A percentile compares a stretch with the other conserved stretches of the same genome.
phyloP scores from a whole-genome alignment of 2,329 filamentous ascomycete species.

The Microdochium bolleyi region DNA sequence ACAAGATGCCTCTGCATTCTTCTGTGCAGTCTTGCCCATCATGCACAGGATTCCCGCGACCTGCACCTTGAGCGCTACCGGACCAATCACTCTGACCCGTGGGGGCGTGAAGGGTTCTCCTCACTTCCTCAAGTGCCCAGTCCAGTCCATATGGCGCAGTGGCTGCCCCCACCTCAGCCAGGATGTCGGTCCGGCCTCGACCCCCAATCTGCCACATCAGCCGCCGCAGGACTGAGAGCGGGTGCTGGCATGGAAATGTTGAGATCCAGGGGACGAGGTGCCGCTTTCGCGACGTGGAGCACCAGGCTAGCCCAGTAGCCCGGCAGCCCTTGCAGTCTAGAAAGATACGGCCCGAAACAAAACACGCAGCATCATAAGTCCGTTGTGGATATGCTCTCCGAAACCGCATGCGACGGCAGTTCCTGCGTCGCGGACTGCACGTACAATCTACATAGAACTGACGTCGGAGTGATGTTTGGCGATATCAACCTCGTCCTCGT shows the following conservation, averaged over 20 bases:
- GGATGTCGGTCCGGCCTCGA: not conserved
- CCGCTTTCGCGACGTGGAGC: too few species aligned
- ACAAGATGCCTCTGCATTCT: too few species aligned
- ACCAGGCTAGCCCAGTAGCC: too few species aligned
- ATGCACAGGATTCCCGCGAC: too few species aligned
- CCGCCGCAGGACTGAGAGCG: not conserved
- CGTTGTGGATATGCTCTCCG: not conserved
- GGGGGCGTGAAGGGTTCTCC: not conserved
- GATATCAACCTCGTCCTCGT: too few species aligned
- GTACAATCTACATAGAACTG: not conserved
- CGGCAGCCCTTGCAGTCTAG: not conserved
- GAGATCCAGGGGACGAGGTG: not conserved
- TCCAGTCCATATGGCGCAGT: too few species aligned
- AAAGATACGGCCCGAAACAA: not conserved
- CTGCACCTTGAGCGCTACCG: not conserved
- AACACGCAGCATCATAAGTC: not conserved
- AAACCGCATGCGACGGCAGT: not conserved
- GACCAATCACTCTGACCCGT: not conserved
- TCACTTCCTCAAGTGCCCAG: not conserved
- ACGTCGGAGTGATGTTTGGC: not conserved
- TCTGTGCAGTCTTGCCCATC: too few species aligned
- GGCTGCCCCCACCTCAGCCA: not conserved
- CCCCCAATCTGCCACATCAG: not conserved
- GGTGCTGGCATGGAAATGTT: not conserved
- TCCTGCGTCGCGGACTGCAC: not conserved